Conservation (phyloP, 129 eudicot species). For the Saposhnikovia divaricata region DNA sequence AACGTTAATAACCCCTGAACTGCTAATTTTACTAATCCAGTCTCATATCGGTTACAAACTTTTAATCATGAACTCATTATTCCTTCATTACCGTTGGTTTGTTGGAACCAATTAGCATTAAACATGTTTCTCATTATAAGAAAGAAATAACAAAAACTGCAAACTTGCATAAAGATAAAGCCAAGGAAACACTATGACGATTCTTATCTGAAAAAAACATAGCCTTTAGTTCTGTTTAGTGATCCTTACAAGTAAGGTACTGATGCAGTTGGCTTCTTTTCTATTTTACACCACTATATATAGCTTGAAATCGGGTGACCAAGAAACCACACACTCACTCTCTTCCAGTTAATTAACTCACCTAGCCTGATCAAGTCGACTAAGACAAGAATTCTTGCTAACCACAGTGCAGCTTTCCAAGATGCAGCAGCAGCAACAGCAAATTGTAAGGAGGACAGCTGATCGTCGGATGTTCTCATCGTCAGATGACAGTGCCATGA, state of each 20-base stretch:
- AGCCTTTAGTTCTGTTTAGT: constrained; percentile 38
- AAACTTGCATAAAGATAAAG: not conserved
- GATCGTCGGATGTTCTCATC: constrained; percentile 51
- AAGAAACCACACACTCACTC: constrained; percentile 20
- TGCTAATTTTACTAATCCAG: not conserved
- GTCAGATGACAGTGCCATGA: constrained; percentile 73
- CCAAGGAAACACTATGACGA: not conserved
- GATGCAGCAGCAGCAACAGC: constrained; percentile 29
- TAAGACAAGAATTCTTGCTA: not conserved
- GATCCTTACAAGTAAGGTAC: constrained; percentile 83
- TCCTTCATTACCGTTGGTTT: not conserved
- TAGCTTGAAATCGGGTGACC: constrained; percentile 20
- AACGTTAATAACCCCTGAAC: not conserved
- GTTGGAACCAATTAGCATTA: not conserved
- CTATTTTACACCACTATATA: constrained; percentile 49
- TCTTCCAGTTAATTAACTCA: not conserved
- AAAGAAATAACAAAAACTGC: not conserved
- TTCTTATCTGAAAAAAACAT: constrained; percentile 15
- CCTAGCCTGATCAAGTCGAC: not conserved
- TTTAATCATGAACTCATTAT: not conserved
- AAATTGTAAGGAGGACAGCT: constrained; percentile 26
- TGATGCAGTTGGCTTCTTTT: constrained; percentile 48
- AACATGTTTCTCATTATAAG: not conserved
- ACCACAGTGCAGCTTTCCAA: constrained; percentile 24
- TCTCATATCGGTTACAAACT: not conserved